These are phyloP conservation scores for Yarrowia galli DNA, from an alignment of 1,139 yeast genomes.

Conservation along the genomic window DNA sequence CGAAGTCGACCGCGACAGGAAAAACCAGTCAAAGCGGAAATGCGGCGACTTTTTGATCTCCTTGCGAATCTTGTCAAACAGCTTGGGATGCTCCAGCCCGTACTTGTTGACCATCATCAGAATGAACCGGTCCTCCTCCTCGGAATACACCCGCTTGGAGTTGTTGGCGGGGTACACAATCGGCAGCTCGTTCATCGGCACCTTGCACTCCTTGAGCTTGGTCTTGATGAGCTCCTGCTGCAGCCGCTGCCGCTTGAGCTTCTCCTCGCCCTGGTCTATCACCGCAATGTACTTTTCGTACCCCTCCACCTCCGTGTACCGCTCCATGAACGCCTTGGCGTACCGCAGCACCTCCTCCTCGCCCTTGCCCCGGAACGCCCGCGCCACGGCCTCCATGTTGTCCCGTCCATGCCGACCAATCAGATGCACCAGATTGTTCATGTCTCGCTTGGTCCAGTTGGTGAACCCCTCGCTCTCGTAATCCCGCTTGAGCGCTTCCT, in stretches of 20 bases:
- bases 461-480: conserved; percentile 72
- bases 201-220: conserved; percentile 68
- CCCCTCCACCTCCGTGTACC: conserved; percentile 78
- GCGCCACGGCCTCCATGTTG: conserved; percentile 67
- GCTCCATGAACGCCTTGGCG: conserved; percentile 77
- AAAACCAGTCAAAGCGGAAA: conserved; percentile 90
- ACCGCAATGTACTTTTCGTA: conserved; percentile 82
- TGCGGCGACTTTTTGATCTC: conserved; percentile 76
- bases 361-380: conserved; percentile 62
- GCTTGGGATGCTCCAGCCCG: conserved; percentile 78
- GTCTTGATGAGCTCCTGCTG: conserved; percentile 72
- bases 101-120: conserved; percentile 73
- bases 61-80: conserved; percentile 79
- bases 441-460: conserved; percentile 90
- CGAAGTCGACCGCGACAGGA: conserved; percentile 83
- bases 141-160: conserved; percentile 84
- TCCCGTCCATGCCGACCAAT: conserved; percentile 83
- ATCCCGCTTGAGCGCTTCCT: conserved; percentile 66
- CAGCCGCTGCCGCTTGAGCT: conserved; percentile 64
- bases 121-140: conserved; percentile 85
- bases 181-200: conserved; percentile 79
- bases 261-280: conserved; percentile 88
- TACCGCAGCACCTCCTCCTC: conserved; percentile 77
- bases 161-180: conserved; percentile 85
- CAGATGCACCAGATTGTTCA: conserved; percentile 82